phyloP scores from a whole-genome alignment of 805 yeast genomes.

The Cephaloascus albidus region DNA sequence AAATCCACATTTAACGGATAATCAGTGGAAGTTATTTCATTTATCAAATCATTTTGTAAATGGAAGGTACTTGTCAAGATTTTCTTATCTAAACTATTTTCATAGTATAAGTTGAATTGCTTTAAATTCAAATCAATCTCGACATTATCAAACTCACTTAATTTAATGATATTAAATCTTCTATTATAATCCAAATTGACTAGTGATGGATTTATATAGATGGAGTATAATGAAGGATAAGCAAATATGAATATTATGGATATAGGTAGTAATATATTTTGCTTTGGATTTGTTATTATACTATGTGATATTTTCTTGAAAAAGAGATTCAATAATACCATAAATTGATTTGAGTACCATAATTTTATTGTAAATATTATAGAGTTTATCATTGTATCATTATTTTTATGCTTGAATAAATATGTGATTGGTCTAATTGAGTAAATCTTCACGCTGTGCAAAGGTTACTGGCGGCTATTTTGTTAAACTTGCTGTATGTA shows the following conservation, averaged over 20 bases:
- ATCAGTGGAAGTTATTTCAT: not conserved
- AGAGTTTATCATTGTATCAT: not conserved
- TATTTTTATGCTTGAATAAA: not conserved
- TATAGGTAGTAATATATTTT: conserved; percentile 40
- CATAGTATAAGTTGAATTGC: not conserved
- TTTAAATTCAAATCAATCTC: not conserved
- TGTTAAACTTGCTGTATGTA: too few species aligned
- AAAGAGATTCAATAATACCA: not conserved
- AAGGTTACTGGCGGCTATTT: too few species aligned
- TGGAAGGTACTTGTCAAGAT: not conserved
- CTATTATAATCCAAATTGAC: not conserved
- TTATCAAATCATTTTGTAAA: not conserved
- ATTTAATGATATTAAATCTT: too few species aligned
- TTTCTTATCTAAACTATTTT: not conserved
- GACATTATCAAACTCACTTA: not conserved
- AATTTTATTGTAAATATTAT: not conserved
- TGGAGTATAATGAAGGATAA: conserved; percentile 36
- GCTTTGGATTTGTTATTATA: conserved; percentile 27
- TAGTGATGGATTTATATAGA: conserved; percentile 6
- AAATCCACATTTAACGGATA: not conserved
- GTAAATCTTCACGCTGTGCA: too few species aligned
- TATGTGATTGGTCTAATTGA: too few species aligned
- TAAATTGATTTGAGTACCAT: not conserved
- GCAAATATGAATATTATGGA: conserved; percentile 35
- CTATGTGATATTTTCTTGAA: conserved; percentile 8